Conservation (phyloP, 768 basidiomycete genomes). For the Agaricus blazei region DNA sequence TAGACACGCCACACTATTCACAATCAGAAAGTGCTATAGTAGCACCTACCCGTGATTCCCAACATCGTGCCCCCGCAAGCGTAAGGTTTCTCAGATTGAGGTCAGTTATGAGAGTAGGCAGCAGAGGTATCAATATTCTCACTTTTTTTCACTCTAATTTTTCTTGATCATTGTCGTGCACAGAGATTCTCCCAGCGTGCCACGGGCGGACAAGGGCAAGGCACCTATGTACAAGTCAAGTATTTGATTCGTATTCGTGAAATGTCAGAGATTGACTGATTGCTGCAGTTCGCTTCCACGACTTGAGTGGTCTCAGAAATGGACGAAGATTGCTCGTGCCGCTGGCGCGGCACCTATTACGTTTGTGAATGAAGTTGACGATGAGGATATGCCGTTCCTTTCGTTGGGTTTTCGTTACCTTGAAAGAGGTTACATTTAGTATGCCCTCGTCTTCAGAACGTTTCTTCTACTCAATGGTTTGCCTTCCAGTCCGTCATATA, state of each 20-base stretch:
- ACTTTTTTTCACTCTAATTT: neutral
- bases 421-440: conserved; percentile 49
- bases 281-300: neutral
- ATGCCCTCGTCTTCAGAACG: conserved; percentile 15
- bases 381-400: conserved; percentile 40
- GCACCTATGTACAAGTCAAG: neutral
- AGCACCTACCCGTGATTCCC: neutral
- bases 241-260: neutral
- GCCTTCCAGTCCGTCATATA: conserved; percentile 9
- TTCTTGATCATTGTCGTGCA: neutral
- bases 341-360: conserved; percentile 27
- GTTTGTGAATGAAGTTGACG: conserved; percentile 36
- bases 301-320: neutral
- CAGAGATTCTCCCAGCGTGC: neutral
- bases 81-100: neutral
- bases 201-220: neutral
- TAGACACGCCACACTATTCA: neutral
- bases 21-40: neutral
- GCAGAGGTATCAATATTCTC: neutral
- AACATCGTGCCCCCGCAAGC: neutral
- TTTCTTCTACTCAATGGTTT: neutral
- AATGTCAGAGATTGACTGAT: neutral
- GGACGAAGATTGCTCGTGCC: conserved; percentile 26
- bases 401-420: conserved; percentile 43
- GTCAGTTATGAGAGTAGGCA: neutral